phyloP scores from a whole-genome alignment of 441 rosid genomes.

The Isatis lusitanica region DNA sequence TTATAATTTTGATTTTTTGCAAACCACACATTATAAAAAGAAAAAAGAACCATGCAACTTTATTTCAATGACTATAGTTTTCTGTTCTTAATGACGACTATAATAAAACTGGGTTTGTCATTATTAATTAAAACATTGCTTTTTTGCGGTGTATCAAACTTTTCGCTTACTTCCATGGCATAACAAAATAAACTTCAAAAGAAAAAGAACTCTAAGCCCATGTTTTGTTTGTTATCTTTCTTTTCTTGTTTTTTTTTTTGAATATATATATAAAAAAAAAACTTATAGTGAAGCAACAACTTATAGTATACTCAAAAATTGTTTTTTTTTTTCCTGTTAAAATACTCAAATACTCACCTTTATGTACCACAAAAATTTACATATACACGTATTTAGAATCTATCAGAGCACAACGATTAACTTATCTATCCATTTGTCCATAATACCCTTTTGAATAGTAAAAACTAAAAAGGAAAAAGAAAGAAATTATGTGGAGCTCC shows the following conservation, averaged over 20 bases:
- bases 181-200: not conserved
- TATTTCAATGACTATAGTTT: not conserved
- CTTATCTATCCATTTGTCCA: not conserved
- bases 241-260: not conserved
- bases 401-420: not conserved
- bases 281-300: not conserved
- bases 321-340: not conserved
- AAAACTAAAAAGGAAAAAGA: conserved; percentile 10
- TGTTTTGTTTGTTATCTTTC: not conserved
- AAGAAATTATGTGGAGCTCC: conserved; percentile 2
- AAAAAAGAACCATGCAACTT: not conserved
- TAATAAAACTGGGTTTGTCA: not conserved
- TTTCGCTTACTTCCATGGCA: conserved; percentile 1
- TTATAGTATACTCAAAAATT: not conserved
- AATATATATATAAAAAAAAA: too few species aligned
- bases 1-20: too few species aligned
- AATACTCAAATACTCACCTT: not conserved
- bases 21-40: too few species aligned
- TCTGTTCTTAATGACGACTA: not conserved
- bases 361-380: not conserved
- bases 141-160: not conserved
- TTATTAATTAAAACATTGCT: not conserved
- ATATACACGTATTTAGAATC: not conserved
- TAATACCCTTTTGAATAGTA: not conserved
- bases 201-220: not conserved